Conservation (phyloP, 768 basidiomycete species). For the Pleurotus salmoneostramineus region DNA sequence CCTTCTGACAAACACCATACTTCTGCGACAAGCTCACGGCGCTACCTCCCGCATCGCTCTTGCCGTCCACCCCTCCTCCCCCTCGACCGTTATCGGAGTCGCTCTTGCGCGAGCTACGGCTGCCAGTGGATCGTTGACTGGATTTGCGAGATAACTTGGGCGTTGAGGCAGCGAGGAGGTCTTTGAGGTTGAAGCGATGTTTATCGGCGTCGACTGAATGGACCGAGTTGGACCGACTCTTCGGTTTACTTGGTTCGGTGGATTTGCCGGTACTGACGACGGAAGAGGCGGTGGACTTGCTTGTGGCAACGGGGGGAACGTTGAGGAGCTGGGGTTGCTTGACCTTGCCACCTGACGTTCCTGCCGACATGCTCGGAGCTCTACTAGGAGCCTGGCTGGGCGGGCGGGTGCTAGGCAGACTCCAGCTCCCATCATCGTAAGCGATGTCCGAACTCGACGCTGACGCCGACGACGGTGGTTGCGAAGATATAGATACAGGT, state of each 20-base stretch:
- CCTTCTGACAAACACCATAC: conserved; percentile 96
- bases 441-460: conserved; percentile 46
- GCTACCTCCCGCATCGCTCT: conserved; percentile 42
- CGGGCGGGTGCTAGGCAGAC: conserved; percentile 53
- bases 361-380: conserved; percentile 45
- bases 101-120: conserved; percentile 48
- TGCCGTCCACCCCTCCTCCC: conserved; percentile 14
- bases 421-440: conserved; percentile 46
- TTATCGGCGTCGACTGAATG: conserved; percentile 52
- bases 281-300: conserved; percentile 21
- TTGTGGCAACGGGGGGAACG: conserved; percentile 10
- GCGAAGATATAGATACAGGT: conserved; percentile 14
- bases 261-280: conserved; percentile 16
- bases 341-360: conserved; percentile 33
- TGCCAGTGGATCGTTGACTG: conserved; percentile 60
- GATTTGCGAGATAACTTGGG: conserved; percentile 71
- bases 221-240: conserved; percentile 30
- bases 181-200: conserved; percentile 81
- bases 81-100: conserved; percentile 24
- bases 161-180: conserved; percentile 57
- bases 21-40: conserved; percentile 63
- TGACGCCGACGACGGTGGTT: conserved; percentile 31
- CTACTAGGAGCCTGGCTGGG: conserved; percentile 47
- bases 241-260: conserved; percentile 24
- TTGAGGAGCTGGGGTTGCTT: background rate